Evolutionary conservation across 495 filamentous ascomycete species (phyloP).

Genomic region (Zalerion maritima): DNA sequence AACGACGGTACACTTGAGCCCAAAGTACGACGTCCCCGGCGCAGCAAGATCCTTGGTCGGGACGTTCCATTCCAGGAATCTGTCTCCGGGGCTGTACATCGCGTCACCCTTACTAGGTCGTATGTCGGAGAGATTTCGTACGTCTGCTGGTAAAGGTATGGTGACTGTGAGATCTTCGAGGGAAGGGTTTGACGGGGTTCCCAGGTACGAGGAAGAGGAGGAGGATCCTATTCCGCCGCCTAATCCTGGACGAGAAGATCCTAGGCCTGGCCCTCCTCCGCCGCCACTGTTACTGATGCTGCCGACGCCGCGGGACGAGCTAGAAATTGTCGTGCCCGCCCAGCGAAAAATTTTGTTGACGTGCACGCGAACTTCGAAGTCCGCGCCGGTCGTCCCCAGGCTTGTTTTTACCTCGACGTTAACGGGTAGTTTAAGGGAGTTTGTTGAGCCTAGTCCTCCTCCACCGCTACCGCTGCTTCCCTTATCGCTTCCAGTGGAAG

Average conservation of each 20-base stretch:
- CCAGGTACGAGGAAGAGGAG: constrained; percentile 18
- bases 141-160: constrained; percentile 63
- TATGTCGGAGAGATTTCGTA: constrained; percentile 79
- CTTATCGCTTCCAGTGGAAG: no score
- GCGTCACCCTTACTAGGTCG: constrained; percentile 75
- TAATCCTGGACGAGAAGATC: constrained; percentile 44
- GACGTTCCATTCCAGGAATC: constrained; percentile 70
- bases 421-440: constrained; percentile 68
- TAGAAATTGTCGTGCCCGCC: constrained; percentile 11
- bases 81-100: constrained; percentile 55
- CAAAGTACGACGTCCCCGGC: constrained; percentile 49
- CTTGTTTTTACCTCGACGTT: constrained; percentile 66
- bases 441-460: constrained; percentile 15
- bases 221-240: constrained; percentile 32
- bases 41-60: constrained; percentile 47
- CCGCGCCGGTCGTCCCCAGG: constrained; percentile 54
- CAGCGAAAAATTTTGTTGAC: constrained; percentile 50
- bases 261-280: constrained; percentile 9
- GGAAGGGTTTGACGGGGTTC: constrained; percentile 39
- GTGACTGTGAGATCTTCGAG: constrained; percentile 72
- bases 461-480: constrained; percentile 21
- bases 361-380: constrained; percentile 78
- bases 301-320: constrained; percentile 7
- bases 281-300: constrained; percentile 5
- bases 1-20: constrained; percentile 62